These are phyloP conservation scores for Penicillium macrosclerotiorum DNA, from an alignment of 495 filamentous ascomycete species.

Conservation along the genomic window DNA sequence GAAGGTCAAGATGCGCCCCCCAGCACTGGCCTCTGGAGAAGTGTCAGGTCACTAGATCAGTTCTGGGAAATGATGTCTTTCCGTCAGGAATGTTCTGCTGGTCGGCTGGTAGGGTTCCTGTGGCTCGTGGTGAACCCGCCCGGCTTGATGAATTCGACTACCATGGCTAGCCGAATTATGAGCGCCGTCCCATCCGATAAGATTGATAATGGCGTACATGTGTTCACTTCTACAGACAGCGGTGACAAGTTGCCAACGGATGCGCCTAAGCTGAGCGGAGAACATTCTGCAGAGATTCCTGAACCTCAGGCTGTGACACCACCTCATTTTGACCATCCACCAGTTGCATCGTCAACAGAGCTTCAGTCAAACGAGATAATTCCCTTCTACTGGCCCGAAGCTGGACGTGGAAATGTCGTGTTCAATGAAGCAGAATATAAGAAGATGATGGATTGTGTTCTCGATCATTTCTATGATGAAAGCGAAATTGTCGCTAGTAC, in stretches of 20 bases:
- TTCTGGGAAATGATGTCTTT: slow-evolving; percentile 99
- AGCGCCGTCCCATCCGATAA: too few relatives aligned
- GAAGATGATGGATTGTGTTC: slow-evolving; percentile 69
- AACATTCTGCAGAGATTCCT: too few relatives aligned
- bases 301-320: slow-evolving; percentile 32
- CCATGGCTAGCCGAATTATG: slow-evolving; percentile 34
- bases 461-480: slow-evolving; percentile 77
- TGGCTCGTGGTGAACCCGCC: slow-evolving; percentile 78
- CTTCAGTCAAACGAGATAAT: slow-evolving; percentile 26
- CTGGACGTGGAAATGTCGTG: slow-evolving; percentile 66
- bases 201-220: too few relatives aligned
- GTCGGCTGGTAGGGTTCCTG: slow-evolving; percentile 86
- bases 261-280: background rate
- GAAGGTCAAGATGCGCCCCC: slow-evolving; percentile 33
- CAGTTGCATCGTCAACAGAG: slow-evolving; percentile 48
- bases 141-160: slow-evolving; percentile 37
- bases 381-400: slow-evolving; percentile 67
- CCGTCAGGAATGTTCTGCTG: slow-evolving; percentile 91
- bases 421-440: slow-evolving; percentile 73
- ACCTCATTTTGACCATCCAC: slow-evolving; percentile 30
- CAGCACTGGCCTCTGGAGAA: slow-evolving; percentile 69
- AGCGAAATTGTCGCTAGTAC: slow-evolving; percentile 69
- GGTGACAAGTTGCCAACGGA: background rate
- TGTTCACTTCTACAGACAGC: too few relatives aligned
- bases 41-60: slow-evolving; percentile 74